Conservation (phyloP, 495 filamentous ascomycete genomes). For the Penicillium pulvis region DNA sequence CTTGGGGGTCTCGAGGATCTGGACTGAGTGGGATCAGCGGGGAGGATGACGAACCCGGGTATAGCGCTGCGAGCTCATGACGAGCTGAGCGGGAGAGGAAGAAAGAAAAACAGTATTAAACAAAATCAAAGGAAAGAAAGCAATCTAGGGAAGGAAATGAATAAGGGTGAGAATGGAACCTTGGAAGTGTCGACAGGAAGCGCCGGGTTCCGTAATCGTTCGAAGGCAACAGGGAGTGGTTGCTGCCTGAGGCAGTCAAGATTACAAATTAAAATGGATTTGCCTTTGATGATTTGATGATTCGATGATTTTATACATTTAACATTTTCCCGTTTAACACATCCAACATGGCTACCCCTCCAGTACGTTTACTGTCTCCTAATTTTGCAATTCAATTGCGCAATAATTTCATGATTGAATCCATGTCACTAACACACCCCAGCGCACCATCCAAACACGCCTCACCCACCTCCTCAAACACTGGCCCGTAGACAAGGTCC, state of each 20-base stretch:
- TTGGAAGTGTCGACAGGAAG: slow-evolving; percentile 12
- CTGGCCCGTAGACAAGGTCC: slow-evolving; percentile 79
- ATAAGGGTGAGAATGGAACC: slow-evolving; percentile 19
- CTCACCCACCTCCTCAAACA: slow-evolving; percentile 57
- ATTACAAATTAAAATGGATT: slow-evolving; percentile 7
- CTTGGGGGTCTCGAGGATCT: slow-evolving; percentile 12
- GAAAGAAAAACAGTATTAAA: slow-evolving; percentile 23
- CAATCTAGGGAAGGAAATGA: slow-evolving; percentile 23
- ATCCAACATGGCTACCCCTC: slow-evolving; percentile 28
- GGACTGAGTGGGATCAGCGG: slow-evolving; percentile 26
- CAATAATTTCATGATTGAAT: background rate
- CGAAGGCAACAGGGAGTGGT: slow-evolving; percentile 21
- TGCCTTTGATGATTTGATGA: slow-evolving; percentile 1
- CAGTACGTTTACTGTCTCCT: background rate
- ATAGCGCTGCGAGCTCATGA: slow-evolving; percentile 82
- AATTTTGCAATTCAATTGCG: background rate
- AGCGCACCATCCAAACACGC: slow-evolving; percentile 61
- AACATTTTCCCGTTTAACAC: background rate
- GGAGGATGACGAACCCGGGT: slow-evolving; percentile 66
- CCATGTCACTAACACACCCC: slow-evolving; percentile 32
- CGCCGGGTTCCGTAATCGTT: slow-evolving; percentile 19
- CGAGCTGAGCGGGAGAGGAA: slow-evolving; percentile 44
- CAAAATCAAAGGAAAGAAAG: slow-evolving; percentile 17
- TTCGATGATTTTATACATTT: slow-evolving; percentile 4
- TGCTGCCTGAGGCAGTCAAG: slow-evolving; percentile 19